These are phyloP conservation scores for Trichoderma koningiopsis DNA, from an alignment of 2,329 filamentous ascomycete genomes.

Conservation along the genomic window DNA sequence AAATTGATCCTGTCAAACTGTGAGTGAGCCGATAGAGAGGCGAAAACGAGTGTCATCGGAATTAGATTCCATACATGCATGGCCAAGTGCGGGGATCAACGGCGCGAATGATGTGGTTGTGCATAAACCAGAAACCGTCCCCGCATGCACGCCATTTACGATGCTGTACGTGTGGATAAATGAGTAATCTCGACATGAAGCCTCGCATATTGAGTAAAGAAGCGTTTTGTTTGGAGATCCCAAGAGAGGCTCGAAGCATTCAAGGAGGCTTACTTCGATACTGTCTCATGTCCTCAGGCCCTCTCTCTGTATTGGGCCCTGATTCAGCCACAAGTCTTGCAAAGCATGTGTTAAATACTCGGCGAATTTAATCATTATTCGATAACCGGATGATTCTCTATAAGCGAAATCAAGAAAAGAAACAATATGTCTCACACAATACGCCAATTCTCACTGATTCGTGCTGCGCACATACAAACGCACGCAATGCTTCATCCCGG, in stretches of 20 bases:
- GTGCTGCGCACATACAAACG: background rate
- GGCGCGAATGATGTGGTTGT: background rate
- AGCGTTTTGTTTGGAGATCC: background rate
- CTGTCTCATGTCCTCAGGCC: background rate
- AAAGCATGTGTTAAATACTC: background rate
- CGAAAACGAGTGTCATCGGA: background rate
- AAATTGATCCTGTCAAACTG: background rate
- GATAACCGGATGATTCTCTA: background rate
- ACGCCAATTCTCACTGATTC: background rate
- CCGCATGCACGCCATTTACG: background rate
- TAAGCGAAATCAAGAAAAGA: background rate
- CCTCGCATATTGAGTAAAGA: background rate
- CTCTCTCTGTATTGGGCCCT: background rate
- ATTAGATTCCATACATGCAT: background rate
- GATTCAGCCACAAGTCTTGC: background rate
- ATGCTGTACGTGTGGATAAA: conserved; percentile 13
- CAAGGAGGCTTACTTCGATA: background rate
- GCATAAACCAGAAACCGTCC: background rate
- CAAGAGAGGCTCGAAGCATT: background rate
- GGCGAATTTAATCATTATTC: background rate
- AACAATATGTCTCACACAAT: background rate
- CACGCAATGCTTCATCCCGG: conserved; percentile 4
- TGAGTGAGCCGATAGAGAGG: background rate
- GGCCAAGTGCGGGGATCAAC: conserved; percentile 7
- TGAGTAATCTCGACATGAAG: background rate